Evolutionary conservation across 177 flowering plant genomes (phyloP), one percentile per base, ranked within the genome.

Genomic region (Telopea speciosissima): DNA sequence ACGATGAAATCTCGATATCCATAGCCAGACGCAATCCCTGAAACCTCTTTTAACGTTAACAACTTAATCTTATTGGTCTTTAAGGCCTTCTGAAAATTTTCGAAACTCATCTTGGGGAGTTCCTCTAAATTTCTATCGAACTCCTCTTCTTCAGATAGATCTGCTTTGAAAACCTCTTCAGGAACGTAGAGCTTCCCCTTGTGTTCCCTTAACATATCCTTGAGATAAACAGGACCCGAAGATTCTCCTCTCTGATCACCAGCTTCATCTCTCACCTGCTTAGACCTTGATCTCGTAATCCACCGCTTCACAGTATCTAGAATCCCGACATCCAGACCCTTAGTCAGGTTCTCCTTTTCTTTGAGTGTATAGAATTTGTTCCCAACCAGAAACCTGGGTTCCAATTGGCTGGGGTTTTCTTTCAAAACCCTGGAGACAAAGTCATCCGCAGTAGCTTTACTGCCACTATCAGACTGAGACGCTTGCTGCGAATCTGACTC

Each of bases 161-260:
- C 75, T 24, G 56, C 67, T 59, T 83, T 82, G 66, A 94, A 94
- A 65, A 88, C 78, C 62, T 88, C 89, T 82, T 89, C 98, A 0
- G 98, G 98, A 33, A 92, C 97, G 73, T 89, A 94, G 14, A 90
- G 89, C 79, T 92, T 87, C 69, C 98, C 98, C 66, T 79, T 94
- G 74, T 85, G 81, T 80, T 92, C 88, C 80, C 89, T 90, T 80
- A 94, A 74, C 33, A 94, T 70, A 76, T 94, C 98, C 66, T 90
- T 89, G 80, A 94, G 77, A 78, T 83, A 84, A 67, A 94, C 95
- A 49, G 80, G 76, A 33, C 62, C 74, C 17, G 63, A 61, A 13
- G 62, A 60, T 25, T 44, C 70, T 26, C 24, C 79, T 31, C 74
- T 74, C 36, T 65, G 73, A n/a, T 21, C 70, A 36, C 67, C 69